A percentile compares a stretch with the other conserved stretches of the same genome.
These are phyloP conservation scores for Pseudopithomyces maydicus DNA, from an alignment of 2,329 filamentous ascomycete genomes.

Conservation along the genomic window DNA sequence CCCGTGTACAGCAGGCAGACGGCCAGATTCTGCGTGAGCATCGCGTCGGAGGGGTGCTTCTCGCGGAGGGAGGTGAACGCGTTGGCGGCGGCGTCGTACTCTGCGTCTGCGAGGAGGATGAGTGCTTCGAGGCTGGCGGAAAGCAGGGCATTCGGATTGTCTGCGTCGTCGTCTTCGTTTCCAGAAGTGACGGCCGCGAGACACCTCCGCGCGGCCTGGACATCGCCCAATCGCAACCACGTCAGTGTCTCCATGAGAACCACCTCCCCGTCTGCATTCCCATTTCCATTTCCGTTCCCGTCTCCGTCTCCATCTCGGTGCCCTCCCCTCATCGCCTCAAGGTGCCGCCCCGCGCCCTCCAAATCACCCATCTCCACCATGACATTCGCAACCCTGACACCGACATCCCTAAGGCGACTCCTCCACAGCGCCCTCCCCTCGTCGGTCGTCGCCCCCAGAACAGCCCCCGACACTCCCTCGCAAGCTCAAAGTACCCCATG, in stretches of 20 bases:
- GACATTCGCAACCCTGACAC: conserved; percentile 66
- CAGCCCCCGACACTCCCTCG: conserved; percentile 72
- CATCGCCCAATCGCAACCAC: conserved; percentile 78
- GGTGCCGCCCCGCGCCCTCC: conserved; percentile 75
- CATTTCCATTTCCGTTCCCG: too few relatives aligned
- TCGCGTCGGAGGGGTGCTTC: conserved; percentile 61
- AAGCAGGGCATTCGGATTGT: conserved; percentile 36
- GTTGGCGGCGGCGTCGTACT: conserved; percentile 67
- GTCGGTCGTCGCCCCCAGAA: conserved; percentile 51
- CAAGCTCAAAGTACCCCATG: conserved; percentile 89
- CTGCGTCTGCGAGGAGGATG: conserved; percentile 76
- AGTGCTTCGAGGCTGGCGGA: conserved; percentile 65
- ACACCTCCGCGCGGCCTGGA: conserved; percentile 66
- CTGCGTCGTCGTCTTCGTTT: not conserved
- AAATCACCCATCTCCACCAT: conserved; percentile 88
- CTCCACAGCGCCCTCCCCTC: conserved; percentile 71
- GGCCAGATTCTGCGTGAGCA: conserved; percentile 80
- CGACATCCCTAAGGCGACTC: conserved; percentile 73
- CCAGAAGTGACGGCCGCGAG: conserved; percentile 44
- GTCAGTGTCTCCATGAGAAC: conserved; percentile 64
- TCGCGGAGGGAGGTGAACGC: conserved; percentile 64
- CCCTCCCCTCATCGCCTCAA: conserved; percentile 62
- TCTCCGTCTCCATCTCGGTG: too few relatives aligned
- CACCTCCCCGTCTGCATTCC: not conserved
- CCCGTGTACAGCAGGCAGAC: conserved; percentile 85